Evolutionary conservation across 179 eudicot species (phyloP).

Genomic region (Pouteria campechiana): DNA sequence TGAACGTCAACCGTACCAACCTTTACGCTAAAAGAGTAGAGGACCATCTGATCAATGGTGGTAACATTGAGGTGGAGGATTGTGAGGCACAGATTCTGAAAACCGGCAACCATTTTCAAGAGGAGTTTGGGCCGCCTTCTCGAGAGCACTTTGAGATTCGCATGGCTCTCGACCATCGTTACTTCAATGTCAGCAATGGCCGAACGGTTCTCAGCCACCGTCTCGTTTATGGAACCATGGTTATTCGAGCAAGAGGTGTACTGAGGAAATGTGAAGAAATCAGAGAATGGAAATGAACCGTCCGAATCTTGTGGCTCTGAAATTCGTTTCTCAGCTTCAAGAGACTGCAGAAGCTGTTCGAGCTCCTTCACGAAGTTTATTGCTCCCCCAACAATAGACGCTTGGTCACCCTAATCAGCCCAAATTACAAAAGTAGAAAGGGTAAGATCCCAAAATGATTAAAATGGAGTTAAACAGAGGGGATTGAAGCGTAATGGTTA

Average conservation of each 20-base stretch:
- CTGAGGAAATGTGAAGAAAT: conserved; percentile 39
- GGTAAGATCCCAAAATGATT: too few relatives aligned
- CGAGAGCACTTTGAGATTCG: conserved; percentile 23
- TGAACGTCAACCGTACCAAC: conserved; percentile 1
- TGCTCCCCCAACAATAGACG: conserved; percentile 48
- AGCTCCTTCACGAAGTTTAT: conserved; percentile 45
- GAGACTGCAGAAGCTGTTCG: conserved; percentile 30
- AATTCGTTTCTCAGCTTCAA: conserved; percentile 19
- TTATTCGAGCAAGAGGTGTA: conserved; percentile 15
- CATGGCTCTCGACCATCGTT: conserved; percentile 33
- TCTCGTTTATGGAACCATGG: background rate
- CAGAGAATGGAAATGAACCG: conserved; percentile 5
- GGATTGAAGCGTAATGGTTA: too few relatives aligned
- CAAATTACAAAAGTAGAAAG: too few relatives aligned
- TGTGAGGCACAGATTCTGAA: conserved; percentile 20
- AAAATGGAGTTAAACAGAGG: too few relatives aligned
- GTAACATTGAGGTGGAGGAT: conserved; percentile 44
- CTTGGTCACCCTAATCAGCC: conserved; percentile 48
- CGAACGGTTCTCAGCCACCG: conserved; percentile 4
- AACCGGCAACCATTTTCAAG: conserved; percentile 16
- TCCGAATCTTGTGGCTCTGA: background rate
- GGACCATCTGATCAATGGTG: conserved; percentile 23
- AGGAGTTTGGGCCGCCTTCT: conserved; percentile 36
- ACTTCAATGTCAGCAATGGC: conserved; percentile 32
- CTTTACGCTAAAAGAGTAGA: conserved; percentile 37